phyloP scores from a whole-genome alignment of 2,329 filamentous ascomycete species.

The Aspergillus ruber region DNA sequence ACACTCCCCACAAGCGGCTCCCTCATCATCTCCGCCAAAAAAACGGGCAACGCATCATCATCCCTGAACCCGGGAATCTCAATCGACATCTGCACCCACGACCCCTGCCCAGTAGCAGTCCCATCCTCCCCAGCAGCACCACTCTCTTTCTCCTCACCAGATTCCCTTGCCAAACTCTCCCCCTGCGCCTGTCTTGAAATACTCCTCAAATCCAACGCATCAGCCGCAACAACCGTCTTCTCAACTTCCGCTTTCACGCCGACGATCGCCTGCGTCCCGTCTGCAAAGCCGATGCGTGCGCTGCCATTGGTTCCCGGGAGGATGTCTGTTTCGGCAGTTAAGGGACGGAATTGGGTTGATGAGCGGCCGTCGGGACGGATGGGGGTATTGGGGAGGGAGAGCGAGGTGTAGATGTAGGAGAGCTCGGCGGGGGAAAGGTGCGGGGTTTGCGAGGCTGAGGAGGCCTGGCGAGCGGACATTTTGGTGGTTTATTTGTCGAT shows the following conservation, averaged over 20 bases:
- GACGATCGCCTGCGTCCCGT: conserved; percentile 92
- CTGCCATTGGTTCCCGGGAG: conserved; percentile 86
- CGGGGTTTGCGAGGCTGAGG: conserved; percentile 39
- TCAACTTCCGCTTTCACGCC: conserved; percentile 95
- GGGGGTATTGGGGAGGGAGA: conserved; percentile 64
- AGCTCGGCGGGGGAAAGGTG: conserved; percentile 93
- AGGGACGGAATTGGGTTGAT: conserved; percentile 79
- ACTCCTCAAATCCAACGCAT: conserved; percentile 33
- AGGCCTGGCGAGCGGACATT: conserved; percentile 61
- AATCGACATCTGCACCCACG: conserved; percentile 84
- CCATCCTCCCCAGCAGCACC: conserved; percentile 32
- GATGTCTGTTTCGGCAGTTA: conserved; percentile 84
- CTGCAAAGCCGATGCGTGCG: conserved; percentile 86
- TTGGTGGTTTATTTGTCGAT: neutral
- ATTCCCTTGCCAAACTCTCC: conserved; percentile 13
- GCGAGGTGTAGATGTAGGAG: conserved; percentile 85
- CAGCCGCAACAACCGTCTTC: conserved; percentile 48
- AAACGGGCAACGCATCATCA: conserved; percentile 83
- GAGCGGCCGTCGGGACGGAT: conserved; percentile 83
- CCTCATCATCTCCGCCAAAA: conserved; percentile 77
- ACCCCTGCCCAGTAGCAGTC: conserved; percentile 44
- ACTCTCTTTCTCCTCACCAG: conserved; percentile 18
- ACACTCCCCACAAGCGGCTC: conserved; percentile 71
- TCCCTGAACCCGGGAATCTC: conserved; percentile 88
- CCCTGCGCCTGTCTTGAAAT: conserved; percentile 31